These are phyloP conservation scores for Striga asiatica DNA, from an alignment of 257 asterid species.

Conservation along the genomic window DNA sequence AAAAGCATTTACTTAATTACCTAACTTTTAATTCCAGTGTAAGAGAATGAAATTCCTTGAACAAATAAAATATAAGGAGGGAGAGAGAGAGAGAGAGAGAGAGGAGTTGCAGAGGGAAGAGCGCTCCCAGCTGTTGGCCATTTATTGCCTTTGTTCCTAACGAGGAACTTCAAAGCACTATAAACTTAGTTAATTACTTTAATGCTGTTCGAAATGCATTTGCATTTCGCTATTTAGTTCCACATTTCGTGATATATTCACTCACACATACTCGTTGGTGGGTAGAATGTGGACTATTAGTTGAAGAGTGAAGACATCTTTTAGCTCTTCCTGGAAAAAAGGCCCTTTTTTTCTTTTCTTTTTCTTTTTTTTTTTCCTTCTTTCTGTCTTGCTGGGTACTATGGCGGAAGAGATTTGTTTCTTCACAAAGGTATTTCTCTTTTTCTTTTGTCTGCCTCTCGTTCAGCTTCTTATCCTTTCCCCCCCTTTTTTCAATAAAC, in stretches of 20 bases:
- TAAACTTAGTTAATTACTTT: conserved; percentile 8
- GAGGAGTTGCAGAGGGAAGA: conserved; percentile 12
- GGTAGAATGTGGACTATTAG: no score
- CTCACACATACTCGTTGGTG: not conserved
- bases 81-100: no score
- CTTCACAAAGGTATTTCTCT: conserved; percentile 54
- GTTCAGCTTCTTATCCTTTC: not conserved
- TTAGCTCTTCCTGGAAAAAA: conserved; percentile 19
- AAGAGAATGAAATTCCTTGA: no score
- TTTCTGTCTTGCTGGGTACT: conserved; percentile 13
- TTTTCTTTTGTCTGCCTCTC: not conserved
- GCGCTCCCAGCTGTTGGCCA: conserved; percentile 30
- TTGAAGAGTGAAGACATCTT: conserved; percentile 22
- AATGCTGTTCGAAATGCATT: not conserved
- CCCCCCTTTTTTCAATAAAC: no score
- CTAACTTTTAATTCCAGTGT: no score
- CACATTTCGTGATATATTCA: no score
- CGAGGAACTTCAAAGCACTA: conserved; percentile 27
- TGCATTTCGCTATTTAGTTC: conserved; percentile 8
- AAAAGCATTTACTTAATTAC: no score
- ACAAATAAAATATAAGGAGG: no score
- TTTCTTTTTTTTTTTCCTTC: conserved; percentile 13
- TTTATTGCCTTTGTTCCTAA: conserved; percentile 32
- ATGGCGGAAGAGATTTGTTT: conserved; percentile 80
- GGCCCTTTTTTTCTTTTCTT: conserved; percentile 16